Percentiles rank a stretch among this genome's conserved stretches.
These are phyloP conservation scores for Apiospora kogelbergensis DNA, from an alignment of 2,329 filamentous ascomycete genomes.

Conservation along the genomic window DNA sequence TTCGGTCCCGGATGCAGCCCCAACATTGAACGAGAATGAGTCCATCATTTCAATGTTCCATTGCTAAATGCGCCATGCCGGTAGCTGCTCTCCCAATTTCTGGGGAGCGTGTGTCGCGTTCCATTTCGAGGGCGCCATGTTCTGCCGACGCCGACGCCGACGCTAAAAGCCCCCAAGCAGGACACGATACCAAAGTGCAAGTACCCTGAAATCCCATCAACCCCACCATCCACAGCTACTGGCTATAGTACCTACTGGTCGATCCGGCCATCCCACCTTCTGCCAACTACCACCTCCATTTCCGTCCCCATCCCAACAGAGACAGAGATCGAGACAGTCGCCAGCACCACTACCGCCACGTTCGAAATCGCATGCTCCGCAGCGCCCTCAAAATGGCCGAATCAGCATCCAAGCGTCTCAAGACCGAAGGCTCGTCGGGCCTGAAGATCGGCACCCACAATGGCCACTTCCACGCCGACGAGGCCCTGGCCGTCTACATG, in stretches of 20 bases:
- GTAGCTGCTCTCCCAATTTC: background rate
- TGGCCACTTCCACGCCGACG: constrained; percentile 98
- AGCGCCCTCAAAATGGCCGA: constrained; percentile 58
- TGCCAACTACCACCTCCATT: background rate
- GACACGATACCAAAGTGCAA: background rate
- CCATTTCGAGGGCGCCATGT: background rate
- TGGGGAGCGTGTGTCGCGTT: constrained; percentile 2
- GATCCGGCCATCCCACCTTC: constrained; percentile 3
- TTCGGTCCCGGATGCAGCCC: background rate
- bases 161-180: too few species aligned
- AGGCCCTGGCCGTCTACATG: constrained; percentile 95
- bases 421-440: constrained; percentile 59
- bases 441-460: constrained; percentile 90
- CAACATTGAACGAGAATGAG: background rate
- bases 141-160: background rate
- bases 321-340: background rate
- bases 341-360: background rate
- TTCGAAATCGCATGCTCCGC: background rate
- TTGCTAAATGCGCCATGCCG: background rate
- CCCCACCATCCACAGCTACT: background rate
- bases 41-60: constrained; percentile 6
- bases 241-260: background rate
- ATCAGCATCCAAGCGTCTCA: constrained; percentile 77
- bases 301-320: background rate
- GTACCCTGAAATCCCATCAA: constrained; percentile 7